Percentiles rank a stretch among this genome's conserved stretches.
These are phyloP conservation scores for Fusarium sp. DNA, from an alignment of 2,329 filamentous ascomycete genomes.

Conservation along the genomic window DNA sequence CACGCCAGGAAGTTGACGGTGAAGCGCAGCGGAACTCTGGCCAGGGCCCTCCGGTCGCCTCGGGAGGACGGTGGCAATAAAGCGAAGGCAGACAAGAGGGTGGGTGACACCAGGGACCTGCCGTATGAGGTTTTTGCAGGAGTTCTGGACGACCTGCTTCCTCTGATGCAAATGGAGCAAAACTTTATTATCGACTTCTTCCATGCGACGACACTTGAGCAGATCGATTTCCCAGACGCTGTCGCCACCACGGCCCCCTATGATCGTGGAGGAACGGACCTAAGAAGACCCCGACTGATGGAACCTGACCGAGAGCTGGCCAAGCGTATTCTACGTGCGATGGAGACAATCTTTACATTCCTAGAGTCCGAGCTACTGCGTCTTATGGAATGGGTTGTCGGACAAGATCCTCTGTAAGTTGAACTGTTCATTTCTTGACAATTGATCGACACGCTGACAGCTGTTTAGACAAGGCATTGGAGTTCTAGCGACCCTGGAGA, in stretches of 20 bases:
- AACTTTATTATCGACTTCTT: constrained; percentile 99
- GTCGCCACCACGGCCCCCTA: constrained; percentile 77
- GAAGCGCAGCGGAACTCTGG: constrained; percentile 91
- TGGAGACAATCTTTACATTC: constrained; percentile 91
- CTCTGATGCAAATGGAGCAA: constrained; percentile 91
- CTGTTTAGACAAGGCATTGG: constrained; percentile 86
- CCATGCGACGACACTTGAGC: constrained; percentile 89
- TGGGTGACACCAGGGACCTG: constrained; percentile 75
- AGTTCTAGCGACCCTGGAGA: constrained; percentile 84
- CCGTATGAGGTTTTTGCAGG: constrained; percentile 87
- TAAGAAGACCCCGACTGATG: constrained; percentile 82
- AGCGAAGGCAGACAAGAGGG: constrained; percentile 68
- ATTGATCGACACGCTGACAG: constrained; percentile 31
- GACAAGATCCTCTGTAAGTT: constrained; percentile 84
- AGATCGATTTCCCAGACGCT: constrained; percentile 85
- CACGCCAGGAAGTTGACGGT: constrained; percentile 93
- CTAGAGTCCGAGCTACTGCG: constrained; percentile 83
- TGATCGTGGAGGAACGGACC: constrained; percentile 78
- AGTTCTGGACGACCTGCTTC: constrained; percentile 85
- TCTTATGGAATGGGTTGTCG: constrained; percentile 87
- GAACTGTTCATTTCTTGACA: neutral
- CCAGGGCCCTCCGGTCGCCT: constrained; percentile 78
- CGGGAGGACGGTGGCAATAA: constrained; percentile 72
- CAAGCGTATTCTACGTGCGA: constrained; percentile 85
- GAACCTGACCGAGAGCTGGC: constrained; percentile 91